Conservation (phyloP, 2,329 filamentous ascomycete genomes). For the Stagonosporopsis vannaccii region DNA sequence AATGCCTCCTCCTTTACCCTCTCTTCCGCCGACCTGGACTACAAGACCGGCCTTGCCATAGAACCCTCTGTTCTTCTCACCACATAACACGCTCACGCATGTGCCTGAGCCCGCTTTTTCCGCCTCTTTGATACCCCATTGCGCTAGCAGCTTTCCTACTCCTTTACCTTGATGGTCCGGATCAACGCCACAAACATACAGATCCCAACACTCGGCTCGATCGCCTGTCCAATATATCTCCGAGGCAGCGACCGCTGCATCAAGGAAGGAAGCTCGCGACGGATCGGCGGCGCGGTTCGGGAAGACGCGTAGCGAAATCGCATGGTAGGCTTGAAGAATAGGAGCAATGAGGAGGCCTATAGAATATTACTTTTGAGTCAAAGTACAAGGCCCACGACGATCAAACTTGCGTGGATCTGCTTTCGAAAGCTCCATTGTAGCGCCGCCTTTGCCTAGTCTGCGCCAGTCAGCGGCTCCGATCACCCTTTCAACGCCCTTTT, state of each 20-base stretch:
- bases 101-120: slow-evolving; percentile 36
- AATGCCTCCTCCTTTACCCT: slow-evolving; percentile 22
- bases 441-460: slow-evolving; percentile 33
- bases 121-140: slow-evolving; percentile 49
- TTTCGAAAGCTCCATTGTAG: slow-evolving; percentile 18
- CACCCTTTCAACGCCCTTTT: slow-evolving; percentile 18
- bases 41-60: slow-evolving; percentile 32
- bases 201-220: slow-evolving; percentile 37
- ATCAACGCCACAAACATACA: slow-evolving; percentile 40
- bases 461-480: slow-evolving; percentile 41
- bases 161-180: slow-evolving; percentile 49
- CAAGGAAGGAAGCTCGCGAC: slow-evolving; percentile 26
- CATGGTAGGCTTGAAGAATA: slow-evolving; percentile 21
- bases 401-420: slow-evolving; percentile 28
- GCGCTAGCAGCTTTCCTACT: slow-evolving; percentile 47
- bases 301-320: slow-evolving; percentile 22
- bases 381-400: neutral
- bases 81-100: slow-evolving; percentile 38
- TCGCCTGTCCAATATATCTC: slow-evolving; percentile 36
- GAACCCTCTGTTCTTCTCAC: slow-evolving; percentile 40
- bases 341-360: slow-evolving; percentile 33
- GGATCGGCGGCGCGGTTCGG: slow-evolving; percentile 42
- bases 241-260: slow-evolving; percentile 27
- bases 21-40: slow-evolving; percentile 18
- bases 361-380: neutral